These are phyloP conservation scores for Umbelopsis ramanniana DNA, from an alignment of 192 early-diverging fungal species.

Conservation along the genomic window DNA sequence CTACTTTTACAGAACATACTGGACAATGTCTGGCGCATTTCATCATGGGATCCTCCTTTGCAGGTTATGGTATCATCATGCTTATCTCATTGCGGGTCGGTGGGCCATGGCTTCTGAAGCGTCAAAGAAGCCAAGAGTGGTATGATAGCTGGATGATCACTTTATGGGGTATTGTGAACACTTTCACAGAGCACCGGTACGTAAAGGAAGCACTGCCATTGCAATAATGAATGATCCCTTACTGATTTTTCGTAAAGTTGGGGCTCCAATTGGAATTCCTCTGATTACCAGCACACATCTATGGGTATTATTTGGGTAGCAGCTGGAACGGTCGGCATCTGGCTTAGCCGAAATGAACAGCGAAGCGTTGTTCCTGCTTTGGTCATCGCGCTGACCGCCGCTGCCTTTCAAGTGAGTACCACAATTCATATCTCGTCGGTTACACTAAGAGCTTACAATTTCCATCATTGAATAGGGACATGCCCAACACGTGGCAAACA, in stretches of 20 bases:
- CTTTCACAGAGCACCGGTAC: conserved; percentile 73
- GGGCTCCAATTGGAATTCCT: conserved; percentile 60
- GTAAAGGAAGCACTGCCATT: conserved; percentile 18
- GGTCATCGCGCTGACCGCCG: conserved; percentile 65
- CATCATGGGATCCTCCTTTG: conserved; percentile 76
- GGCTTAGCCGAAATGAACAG: conserved; percentile 47
- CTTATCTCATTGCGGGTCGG: conserved; percentile 61
- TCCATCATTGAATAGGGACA: conserved; percentile 38
- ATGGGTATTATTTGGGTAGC: conserved; percentile 73
- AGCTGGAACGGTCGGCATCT: conserved; percentile 62
- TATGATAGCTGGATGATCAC: conserved; percentile 71
- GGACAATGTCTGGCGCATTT: conserved; percentile 74
- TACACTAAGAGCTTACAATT: too few relatives aligned
- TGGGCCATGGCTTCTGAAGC: conserved; percentile 56
- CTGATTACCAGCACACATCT: conserved; percentile 70
- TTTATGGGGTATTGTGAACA: conserved; percentile 70
- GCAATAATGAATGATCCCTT: not conserved
- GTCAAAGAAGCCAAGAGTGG: conserved; percentile 66
- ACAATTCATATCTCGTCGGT: too few relatives aligned
- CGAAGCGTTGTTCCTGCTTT: conserved; percentile 66
- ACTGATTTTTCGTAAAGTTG: conserved; percentile 26
- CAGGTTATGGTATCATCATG: conserved; percentile 66
- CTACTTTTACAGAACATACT: conserved; percentile 43
- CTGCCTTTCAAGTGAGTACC: conserved; percentile 49
- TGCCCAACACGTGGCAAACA: conserved; percentile 61